A percentile compares a stretch with the other conserved stretches of the same genome.
Conservation (phyloP, 2,329 filamentous ascomycete species). For the Penicillium palitans region DNA sequence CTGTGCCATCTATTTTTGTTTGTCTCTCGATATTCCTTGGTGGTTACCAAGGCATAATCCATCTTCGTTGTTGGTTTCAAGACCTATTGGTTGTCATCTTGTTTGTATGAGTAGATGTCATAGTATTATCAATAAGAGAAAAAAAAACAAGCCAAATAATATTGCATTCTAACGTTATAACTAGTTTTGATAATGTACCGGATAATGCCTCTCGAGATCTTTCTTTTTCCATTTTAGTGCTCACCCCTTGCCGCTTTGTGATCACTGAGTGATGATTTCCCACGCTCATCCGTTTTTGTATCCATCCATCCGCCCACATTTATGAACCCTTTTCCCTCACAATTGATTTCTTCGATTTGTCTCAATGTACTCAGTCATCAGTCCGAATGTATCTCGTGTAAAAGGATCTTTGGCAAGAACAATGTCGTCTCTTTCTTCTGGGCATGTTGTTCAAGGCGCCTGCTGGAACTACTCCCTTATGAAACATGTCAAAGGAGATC, state of each 20-base stretch:
- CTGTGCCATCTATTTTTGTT: background rate
- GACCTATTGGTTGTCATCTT: background rate
- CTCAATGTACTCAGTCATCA: background rate
- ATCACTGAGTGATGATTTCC: background rate
- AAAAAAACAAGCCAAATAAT: constrained; percentile 13
- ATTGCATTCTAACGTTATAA: background rate
- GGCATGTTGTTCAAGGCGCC: background rate
- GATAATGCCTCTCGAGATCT: too few species aligned
- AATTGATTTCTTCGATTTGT: background rate
- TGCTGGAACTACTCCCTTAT: background rate
- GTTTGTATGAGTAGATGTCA: constrained; percentile 8
- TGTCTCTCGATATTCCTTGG: background rate
- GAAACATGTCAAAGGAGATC: background rate
- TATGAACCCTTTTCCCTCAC: background rate
- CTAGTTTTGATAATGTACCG: background rate
- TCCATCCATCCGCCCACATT: background rate
- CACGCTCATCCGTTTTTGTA: background rate
- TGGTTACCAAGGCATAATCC: background rate
- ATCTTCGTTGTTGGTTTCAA: background rate
- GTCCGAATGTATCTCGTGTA: too few species aligned
- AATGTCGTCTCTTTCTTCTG: constrained; percentile 1
- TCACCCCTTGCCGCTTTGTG: too few species aligned
- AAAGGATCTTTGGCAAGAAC: background rate
- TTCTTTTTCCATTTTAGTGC: too few species aligned
- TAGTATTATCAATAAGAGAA: constrained; percentile 12